These are phyloP conservation scores for Vigna mungo DNA, from an alignment of 306 rosid species.

Conservation along the genomic window DNA sequence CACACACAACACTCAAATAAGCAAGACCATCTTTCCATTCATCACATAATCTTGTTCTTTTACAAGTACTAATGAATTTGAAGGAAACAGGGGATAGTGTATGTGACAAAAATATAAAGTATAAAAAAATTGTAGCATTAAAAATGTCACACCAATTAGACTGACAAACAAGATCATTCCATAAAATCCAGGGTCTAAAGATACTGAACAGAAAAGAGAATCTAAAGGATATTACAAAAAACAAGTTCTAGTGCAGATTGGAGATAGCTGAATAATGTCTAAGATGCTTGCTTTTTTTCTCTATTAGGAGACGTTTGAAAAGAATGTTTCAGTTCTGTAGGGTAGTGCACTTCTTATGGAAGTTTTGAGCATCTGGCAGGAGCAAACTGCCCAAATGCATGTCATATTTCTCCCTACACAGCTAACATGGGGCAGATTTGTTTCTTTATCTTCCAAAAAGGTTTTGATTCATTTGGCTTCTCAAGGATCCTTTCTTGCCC, in stretches of 20 bases:
- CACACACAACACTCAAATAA: background rate
- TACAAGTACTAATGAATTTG: background rate
- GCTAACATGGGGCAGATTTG: too few species aligned
- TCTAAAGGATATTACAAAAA: conserved; percentile 11
- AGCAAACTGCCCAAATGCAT: background rate
- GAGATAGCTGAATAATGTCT: background rate
- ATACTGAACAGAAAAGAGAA: background rate
- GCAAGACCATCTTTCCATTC: conserved; percentile 9
- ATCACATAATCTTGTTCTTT: background rate
- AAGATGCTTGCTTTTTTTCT: background rate
- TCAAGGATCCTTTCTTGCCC: too few species aligned
- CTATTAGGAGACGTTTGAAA: conserved; percentile 4
- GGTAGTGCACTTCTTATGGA: background rate
- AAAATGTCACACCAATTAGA: too few species aligned
- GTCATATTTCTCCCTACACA: too few species aligned
- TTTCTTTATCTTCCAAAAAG: too few species aligned
- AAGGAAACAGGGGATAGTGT: background rate
- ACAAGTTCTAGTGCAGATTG: background rate
- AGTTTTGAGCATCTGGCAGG: background rate
- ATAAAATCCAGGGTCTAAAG: conserved; percentile 11
- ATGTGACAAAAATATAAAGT: conserved; percentile 28
- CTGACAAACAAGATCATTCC: too few species aligned
- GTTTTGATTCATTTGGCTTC: too few species aligned
- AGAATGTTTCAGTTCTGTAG: background rate
- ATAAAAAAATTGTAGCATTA: too few species aligned